phyloP scores from a whole-genome alignment of 192 early-diverging fungal species.

The Gaertneriomyces sp. region DNA sequence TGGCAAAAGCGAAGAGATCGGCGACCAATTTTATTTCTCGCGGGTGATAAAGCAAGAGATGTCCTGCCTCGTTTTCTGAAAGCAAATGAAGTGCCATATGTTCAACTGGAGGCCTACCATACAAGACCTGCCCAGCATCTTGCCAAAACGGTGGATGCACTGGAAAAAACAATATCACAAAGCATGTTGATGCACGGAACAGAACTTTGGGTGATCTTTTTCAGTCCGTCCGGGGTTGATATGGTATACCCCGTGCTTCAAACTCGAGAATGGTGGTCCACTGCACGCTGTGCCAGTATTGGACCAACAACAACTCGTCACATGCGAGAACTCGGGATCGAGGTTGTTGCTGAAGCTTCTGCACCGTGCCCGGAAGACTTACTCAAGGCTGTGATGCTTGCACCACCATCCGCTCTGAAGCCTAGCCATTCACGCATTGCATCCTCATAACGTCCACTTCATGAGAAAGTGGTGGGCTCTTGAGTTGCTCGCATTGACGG shows the following conservation, averaged over 20 bases:
- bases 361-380: slow-evolving; percentile 27
- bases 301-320: slow-evolving; percentile 46
- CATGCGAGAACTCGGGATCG: slow-evolving; percentile 10
- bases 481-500: too few species aligned
- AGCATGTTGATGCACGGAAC: too few species aligned
- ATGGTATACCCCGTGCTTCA: slow-evolving; percentile 22
- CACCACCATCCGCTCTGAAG: too few species aligned
- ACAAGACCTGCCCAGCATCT: slow-evolving; percentile 17
- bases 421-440: too few species aligned
- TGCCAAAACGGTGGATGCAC: background rate
- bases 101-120: slow-evolving; percentile 42
- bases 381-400: slow-evolving; percentile 19
- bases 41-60: slow-evolving; percentile 51
- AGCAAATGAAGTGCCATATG: slow-evolving; percentile 20
- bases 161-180: background rate
- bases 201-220: slow-evolving; percentile 52
- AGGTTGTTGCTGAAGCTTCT: slow-evolving; percentile 32
- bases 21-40: slow-evolving; percentile 41
- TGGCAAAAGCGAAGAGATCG: background rate
- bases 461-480: too few species aligned
- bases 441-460: too few species aligned
- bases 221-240: slow-evolving; percentile 58
- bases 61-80: slow-evolving; percentile 32
- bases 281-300: slow-evolving; percentile 40
- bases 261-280: slow-evolving; percentile 4